A percentile compares a stretch with the other conserved stretches of the same genome.
These are phyloP conservation scores for Cyclotella baltica DNA, from an alignment of 108 stramenopile genomes.

Conservation along the genomic window DNA sequence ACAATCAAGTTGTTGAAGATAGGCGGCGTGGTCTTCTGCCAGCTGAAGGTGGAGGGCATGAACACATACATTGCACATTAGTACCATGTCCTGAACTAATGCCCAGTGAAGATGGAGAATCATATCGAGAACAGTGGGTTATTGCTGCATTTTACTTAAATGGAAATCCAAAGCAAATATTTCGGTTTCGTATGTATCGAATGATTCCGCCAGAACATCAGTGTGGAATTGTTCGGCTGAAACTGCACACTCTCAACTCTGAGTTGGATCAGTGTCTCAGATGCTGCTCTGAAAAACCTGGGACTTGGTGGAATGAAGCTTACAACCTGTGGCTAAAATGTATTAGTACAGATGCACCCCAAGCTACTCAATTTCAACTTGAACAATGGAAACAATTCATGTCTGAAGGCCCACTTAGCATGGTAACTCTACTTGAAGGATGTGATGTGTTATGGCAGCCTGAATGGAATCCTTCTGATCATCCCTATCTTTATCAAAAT, in stretches of 20 bases:
- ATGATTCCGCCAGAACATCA: slow-evolving; percentile 29
- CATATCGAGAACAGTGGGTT: slow-evolving; percentile 29
- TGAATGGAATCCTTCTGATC: slow-evolving; percentile 64
- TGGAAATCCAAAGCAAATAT: slow-evolving; percentile 78
- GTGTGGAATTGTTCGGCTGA: slow-evolving; percentile 52
- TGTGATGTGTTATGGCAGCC: slow-evolving; percentile 82
- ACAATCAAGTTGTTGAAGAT: slow-evolving; percentile 80
- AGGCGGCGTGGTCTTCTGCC: slow-evolving; percentile 59
- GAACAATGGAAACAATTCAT: slow-evolving; percentile 32
- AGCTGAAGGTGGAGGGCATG: slow-evolving; percentile 88
- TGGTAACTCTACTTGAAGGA: slow-evolving; percentile 42
- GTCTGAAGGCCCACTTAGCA: slow-evolving; percentile 13
- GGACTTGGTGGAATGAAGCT: slow-evolving; percentile 48
- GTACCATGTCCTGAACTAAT: slow-evolving; percentile 54
- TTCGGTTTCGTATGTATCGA: slow-evolving; percentile 84
- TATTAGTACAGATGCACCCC: background rate
- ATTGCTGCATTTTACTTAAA: slow-evolving; percentile 90
- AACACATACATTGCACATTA: slow-evolving; percentile 86
- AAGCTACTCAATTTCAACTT: background rate
- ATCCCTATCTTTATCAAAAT: slow-evolving; percentile 59
- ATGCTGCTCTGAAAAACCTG: slow-evolving; percentile 26
- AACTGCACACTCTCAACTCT: slow-evolving; percentile 65
- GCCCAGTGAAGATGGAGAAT: background rate
- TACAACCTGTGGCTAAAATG: slow-evolving; percentile 33
- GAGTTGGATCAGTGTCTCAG: slow-evolving; percentile 63